A percentile compares a stretch with the other conserved stretches of the same genome.
phyloP scores from a whole-genome alignment of 139 green algal species.

The Chlamydomonas sp. region DNA sequence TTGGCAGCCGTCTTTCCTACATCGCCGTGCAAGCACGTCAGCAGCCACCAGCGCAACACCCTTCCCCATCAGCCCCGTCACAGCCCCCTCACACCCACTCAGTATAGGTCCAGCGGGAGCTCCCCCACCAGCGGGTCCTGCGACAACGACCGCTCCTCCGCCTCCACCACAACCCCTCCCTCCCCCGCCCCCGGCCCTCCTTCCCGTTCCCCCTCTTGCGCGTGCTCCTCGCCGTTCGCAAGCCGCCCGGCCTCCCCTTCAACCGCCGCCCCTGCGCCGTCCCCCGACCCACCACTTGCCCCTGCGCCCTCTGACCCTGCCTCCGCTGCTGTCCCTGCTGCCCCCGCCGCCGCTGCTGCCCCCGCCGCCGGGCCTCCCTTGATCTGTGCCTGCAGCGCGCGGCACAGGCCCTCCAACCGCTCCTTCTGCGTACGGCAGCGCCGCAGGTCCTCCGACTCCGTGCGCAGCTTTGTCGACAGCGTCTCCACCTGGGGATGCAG shows the following conservation, averaged over 20 bases:
- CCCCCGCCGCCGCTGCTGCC: neutral
- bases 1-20: too few species aligned
- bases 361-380: constrained; percentile 3
- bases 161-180: neutral
- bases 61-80: too few species aligned
- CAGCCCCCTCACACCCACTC: too few species aligned
- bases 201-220: neutral
- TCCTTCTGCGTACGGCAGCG: constrained; percentile 45
- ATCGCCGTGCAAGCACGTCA: too few species aligned
- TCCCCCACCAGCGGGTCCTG: constrained; percentile 1
- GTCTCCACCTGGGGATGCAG: constrained; percentile 21
- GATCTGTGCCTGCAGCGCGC: constrained; percentile 37
- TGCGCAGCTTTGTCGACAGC: neutral
- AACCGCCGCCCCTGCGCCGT: neutral
- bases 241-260: neutral
- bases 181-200: neutral
- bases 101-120: constrained; percentile 17
- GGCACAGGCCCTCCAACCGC: constrained; percentile 47
- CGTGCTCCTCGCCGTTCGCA: neutral
- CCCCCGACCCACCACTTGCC: neutral
- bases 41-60: too few species aligned
- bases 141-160: neutral
- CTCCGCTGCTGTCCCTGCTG: neutral
- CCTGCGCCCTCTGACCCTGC: neutral
- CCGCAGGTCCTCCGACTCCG: constrained; percentile 32